Evolutionary conservation across 306 rosid species (phyloP), one percentile per base, ranked within the genome.

Genomic region (Hippophae gyantsensis): DNA sequence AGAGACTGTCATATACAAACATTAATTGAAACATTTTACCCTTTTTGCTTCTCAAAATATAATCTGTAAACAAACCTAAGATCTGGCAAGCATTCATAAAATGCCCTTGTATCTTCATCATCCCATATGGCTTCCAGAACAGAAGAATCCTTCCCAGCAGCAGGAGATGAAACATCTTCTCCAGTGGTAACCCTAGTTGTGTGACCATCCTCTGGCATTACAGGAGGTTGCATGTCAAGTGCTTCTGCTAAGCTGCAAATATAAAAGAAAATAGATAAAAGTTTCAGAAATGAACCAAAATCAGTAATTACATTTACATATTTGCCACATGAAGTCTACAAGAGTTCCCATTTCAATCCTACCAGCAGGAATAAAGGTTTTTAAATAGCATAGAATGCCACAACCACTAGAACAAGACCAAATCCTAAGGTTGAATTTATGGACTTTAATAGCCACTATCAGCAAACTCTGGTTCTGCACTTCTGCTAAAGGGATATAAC

Each of bases 171-270:
- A 73, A 82, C 85, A 70, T 89, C 97, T 71, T 93, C 97, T 42
- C 99, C 97, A 68, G 84, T 74, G 66, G 85, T 76, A 73, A 93
- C 85, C 82, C 99, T 75, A 58, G 99, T 93, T 59, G 99, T 88
- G 79, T 88, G 90, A 60, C 95, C 90, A 74, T 93, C 99, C 79
- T 88, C 99, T 46, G 94, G 99, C 99, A 93, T 93, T 68, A 84
- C 95, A 43, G 97, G 99, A 65, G 94, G 97, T 76, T 88, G 97
- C 99, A 86, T 84, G 65, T 93, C 99, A 76, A 93, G 89, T 41
- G 97, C 89, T 82, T 93, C 99, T 63, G 99, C 99, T 66, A 93
- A 81, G 54, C 99, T 93, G 94, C 64, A 63, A 49, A 42, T 32
- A 52, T 46, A n/a, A 71, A 61, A 70, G 65, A 47, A 6, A 52